Evolutionary conservation across 352 stramenopile species (phyloP), one percentile per base, ranked within the genome.

Genomic region (Halophytophthora polymorphica): DNA sequence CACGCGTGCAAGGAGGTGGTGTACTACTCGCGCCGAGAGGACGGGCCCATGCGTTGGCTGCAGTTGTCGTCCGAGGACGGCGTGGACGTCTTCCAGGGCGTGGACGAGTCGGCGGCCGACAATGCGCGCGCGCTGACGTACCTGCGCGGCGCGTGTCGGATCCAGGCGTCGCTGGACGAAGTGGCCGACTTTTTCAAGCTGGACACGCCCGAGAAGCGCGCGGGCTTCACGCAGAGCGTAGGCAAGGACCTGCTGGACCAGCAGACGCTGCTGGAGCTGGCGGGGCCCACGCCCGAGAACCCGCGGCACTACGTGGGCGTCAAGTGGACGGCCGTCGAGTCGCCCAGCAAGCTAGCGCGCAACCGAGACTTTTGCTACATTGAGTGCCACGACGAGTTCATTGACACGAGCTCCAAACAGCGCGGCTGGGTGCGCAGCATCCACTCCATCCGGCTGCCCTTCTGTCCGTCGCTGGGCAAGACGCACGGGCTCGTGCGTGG

Each of bases 321-420:
- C 50, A 90, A 91, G 58, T 94, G 83, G 83, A 86, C 75, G 1
- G 81, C 81, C 2, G 64, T 92, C 33, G 79, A 90, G 50, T 92
- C 81, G 6, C 77, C 81, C 1, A 79, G 51, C 50, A 89, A 88
- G 60, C 65, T 94, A 17, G 77, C 79, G 29, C 73, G 82, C 15
- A 82, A 88, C 48, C 79, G 83, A 23, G 83, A 94, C 45, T 91
- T 94, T 40, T 90, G 76, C 53, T 91, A 89, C 71, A 66, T 93
- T 35, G 80, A 90, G 53, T 88, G 81, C 52, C 83, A 94, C 42
- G 77, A 90, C 53, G 78, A 92, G 55, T 94, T 92, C 56, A 82
- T 91, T 25, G 77, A 93, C 42, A 84, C 73, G 0, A 81, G 73
- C 50, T 74, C 71, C 4, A 76, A 76, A 50, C 70, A 80, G 43